These are phyloP conservation scores for Beauveria sp. DNA, from an alignment of 2,329 filamentous ascomycete species.

Conservation along the genomic window DNA sequence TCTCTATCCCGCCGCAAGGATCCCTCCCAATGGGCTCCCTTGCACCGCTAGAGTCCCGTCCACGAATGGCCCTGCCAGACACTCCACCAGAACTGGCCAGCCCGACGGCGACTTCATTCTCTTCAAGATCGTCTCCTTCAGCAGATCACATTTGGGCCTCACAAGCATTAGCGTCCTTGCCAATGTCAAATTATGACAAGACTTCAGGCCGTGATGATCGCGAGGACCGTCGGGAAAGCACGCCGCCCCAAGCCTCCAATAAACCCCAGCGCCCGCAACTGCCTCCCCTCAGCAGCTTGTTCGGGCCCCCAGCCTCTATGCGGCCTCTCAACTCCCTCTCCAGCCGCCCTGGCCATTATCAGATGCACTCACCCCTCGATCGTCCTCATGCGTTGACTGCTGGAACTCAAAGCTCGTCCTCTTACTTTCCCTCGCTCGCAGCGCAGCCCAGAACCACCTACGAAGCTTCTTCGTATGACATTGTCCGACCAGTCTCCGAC, in stretches of 20 bases:
- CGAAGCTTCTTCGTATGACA: slow-evolving; percentile 31
- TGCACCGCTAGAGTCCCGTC: slow-evolving; percentile 42
- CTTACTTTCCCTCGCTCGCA: slow-evolving; percentile 41
- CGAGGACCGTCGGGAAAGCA: slow-evolving; percentile 24
- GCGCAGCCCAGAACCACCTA: slow-evolving; percentile 39
- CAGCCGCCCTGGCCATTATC: slow-evolving; percentile 36
- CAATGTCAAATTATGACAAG: slow-evolving; percentile 53
- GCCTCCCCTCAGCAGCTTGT: slow-evolving; percentile 50
- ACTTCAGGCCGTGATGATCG: slow-evolving; percentile 29
- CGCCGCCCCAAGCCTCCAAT: slow-evolving; percentile 16
- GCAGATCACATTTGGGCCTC: slow-evolving; percentile 26
- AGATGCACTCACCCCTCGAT: slow-evolving; percentile 40
- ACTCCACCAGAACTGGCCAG: slow-evolving; percentile 49
- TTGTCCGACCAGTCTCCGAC: slow-evolving; percentile 31
- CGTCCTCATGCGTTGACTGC: slow-evolving; percentile 24
- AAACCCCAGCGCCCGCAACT: slow-evolving; percentile 38
- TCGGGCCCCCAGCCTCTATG: slow-evolving; percentile 39
- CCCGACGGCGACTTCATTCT: slow-evolving; percentile 41
- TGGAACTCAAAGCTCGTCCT: slow-evolving; percentile 15
- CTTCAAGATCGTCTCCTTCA: slow-evolving; percentile 33
- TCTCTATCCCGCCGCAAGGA: neutral
- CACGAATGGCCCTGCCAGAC: slow-evolving; percentile 42
- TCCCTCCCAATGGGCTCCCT: slow-evolving; percentile 47
- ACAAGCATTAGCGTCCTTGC: slow-evolving; percentile 38
- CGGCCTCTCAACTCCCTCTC: slow-evolving; percentile 37